These are phyloP conservation scores for Penicillium bialowiezense DNA, from an alignment of 495 filamentous ascomycete genomes.

Conservation along the genomic window DNA sequence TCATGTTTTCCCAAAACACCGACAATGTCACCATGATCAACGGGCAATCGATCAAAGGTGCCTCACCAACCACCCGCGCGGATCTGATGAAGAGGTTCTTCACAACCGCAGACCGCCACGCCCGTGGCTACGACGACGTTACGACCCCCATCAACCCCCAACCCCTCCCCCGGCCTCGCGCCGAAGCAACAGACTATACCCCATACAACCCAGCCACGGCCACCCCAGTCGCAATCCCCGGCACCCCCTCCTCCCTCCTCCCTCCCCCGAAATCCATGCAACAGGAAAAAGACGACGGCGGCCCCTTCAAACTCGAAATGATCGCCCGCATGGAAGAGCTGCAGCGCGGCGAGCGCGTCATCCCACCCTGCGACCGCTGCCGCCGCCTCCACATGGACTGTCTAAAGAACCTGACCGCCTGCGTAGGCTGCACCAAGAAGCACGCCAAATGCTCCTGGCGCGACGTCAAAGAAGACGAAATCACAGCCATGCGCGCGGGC, in stretches of 20 bases:
- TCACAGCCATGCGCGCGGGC: background rate
- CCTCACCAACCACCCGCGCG: slow-evolving; percentile 50
- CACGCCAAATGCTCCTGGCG: slow-evolving; percentile 85
- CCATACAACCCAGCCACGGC: slow-evolving; percentile 34
- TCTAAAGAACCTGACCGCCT: slow-evolving; percentile 79
- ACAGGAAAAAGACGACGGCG: slow-evolving; percentile 57
- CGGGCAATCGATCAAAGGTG: slow-evolving; percentile 48
- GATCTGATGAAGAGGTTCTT: slow-evolving; percentile 58
- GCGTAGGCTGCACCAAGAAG: slow-evolving; percentile 83
- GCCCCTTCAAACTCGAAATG: slow-evolving; percentile 64
- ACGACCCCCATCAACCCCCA: slow-evolving; percentile 24
- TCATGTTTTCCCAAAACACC: slow-evolving; percentile 43
- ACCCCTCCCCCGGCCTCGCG: slow-evolving; percentile 32
- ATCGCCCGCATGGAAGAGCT: slow-evolving; percentile 73
- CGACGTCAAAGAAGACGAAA: slow-evolving; percentile 67
- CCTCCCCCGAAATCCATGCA: slow-evolving; percentile 48
- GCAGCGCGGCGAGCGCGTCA: slow-evolving; percentile 64
- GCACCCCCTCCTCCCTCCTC: slow-evolving; percentile 48
- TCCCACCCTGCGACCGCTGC: slow-evolving; percentile 81
- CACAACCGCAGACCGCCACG: slow-evolving; percentile 51
- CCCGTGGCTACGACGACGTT: slow-evolving; percentile 35
- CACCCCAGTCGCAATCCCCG: slow-evolving; percentile 49
- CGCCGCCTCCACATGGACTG: slow-evolving; percentile 77
- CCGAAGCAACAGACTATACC: slow-evolving; percentile 38
- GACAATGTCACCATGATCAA: slow-evolving; percentile 50